Percentiles rank a stretch among this genome's conserved stretches.
phyloP scores from a whole-genome alignment of 176 grass and related monocot genomes.

The Panicum miliaceum region DNA sequence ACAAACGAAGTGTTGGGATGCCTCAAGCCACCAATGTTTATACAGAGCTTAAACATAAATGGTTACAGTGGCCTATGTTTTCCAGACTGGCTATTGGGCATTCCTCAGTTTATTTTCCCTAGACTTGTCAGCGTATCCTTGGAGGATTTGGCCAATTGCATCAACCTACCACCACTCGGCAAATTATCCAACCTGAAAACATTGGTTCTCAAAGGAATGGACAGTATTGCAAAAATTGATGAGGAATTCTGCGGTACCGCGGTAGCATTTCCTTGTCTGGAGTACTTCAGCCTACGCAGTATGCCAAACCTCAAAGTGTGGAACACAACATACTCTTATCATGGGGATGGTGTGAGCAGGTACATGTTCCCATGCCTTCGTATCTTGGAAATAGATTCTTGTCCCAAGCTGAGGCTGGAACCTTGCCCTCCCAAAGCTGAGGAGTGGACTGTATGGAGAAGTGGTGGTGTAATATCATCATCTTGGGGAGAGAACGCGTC shows the following conservation, averaged over 20 bases:
- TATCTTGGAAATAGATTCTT: rapidly evolving
- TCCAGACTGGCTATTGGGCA: not conserved
- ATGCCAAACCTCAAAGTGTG: not conserved
- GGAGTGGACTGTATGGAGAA: rapidly evolving
- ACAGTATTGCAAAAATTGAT: not conserved
- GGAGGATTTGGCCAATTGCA: not conserved
- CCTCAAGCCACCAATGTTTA: not conserved
- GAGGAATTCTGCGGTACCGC: not conserved
- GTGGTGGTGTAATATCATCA: not conserved
- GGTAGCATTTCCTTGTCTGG: not conserved
- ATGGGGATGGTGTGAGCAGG: not conserved
- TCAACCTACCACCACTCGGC: not conserved
- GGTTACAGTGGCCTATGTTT: not conserved
- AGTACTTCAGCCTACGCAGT: rapidly evolving
- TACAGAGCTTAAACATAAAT: rapidly evolving
- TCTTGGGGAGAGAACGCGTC: no score
- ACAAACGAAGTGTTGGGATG: not conserved
- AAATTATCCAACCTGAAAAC: not conserved
- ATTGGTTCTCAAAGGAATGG: not conserved
- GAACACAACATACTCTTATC: not conserved
- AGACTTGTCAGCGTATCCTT: not conserved
- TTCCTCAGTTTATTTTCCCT: not conserved
- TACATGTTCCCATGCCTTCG: not conserved
- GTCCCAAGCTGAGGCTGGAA: constrained; percentile 10
- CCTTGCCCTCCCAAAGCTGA: not conserved